Evolutionary conservation across 805 yeast genomes (phyloP).

Genomic region (Komagataella kurtzmanii): DNA sequence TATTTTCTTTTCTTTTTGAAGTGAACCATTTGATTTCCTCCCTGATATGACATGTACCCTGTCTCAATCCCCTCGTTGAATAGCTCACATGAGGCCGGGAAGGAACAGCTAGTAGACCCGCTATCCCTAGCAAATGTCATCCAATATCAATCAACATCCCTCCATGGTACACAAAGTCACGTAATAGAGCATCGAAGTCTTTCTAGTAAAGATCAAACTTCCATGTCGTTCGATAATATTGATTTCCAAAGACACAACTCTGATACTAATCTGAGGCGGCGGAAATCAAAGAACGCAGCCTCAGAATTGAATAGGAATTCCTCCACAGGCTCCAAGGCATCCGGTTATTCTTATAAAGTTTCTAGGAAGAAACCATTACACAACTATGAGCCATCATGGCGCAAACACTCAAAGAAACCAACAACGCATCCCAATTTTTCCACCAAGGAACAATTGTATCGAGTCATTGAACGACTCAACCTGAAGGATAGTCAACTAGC

Average conservation of each 20-base stretch:
- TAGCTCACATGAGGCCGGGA: background rate
- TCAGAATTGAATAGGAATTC: background rate
- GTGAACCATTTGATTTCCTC: background rate
- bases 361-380: background rate
- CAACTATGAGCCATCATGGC: background rate
- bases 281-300: background rate
- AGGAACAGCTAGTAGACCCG: background rate
- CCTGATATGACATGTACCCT: background rate
- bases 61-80: background rate
- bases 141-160: background rate
- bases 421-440: background rate
- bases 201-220: background rate
- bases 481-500: background rate
- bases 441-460: background rate
- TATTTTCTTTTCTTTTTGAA: background rate
- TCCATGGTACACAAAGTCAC: background rate
- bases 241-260: background rate
- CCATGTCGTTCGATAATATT: background rate
- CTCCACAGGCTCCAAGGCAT: background rate
- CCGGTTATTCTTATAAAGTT: background rate
- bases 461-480: background rate
- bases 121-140: background rate
- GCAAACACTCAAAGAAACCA: background rate
- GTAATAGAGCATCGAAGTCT: background rate
- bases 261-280: background rate